Base-by-base conservation (phyloP, 2,329 filamentous ascomycete genomes). In the Aaosphaeria pasadenensis region DNA sequence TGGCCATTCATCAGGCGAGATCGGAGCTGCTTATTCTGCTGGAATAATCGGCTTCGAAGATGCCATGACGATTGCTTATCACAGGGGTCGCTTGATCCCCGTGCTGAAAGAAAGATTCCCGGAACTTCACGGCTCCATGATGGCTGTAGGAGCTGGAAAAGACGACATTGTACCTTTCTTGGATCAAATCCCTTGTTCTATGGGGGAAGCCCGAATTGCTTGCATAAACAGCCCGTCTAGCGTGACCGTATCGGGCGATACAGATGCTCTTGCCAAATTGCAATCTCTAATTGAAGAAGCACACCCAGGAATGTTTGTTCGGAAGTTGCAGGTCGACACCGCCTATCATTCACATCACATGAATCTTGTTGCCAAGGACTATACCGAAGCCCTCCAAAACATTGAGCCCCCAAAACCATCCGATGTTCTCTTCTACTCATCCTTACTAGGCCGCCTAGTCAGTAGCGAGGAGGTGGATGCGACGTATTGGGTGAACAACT, bases 281-380 rank as follows among this genome's bases (percentile, higher is more conserved):
- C 43, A 50, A 33, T 29, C 30, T 17, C 31, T 49, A 5, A 38
- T 44, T 39, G 45, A 51, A 24, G 38, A 66, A 6, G 57, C 66
- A 11, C 53, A 63, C 6, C 46, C 42, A 24, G 55, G 63, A 7
- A 67, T 66, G 7, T 77, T 77, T 49, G 64, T 59, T 4, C 60
- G 73, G 1, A 51, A 60, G 13, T 63, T 78, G 5, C 63, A 69
- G 48, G 71, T 76, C 1, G 67, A 73, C 29, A 67, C 57, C 7
- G 75, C 75, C 0, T 78, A 76, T 42, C 75, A 77, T 46, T 74
- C 71, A 0, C 64, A 67, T 33, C 73, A 76, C 39, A 74, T 74
- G 71, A 30, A 62, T 4, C 48, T 58, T 1, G 67, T 65, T 41
- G 58, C 63, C 5, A 53, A 47, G 5, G 53, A 59, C 2, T 73